These are phyloP conservation scores for Suillus americanus DNA, from an alignment of 768 basidiomycete genomes.

Conservation along the genomic window DNA sequence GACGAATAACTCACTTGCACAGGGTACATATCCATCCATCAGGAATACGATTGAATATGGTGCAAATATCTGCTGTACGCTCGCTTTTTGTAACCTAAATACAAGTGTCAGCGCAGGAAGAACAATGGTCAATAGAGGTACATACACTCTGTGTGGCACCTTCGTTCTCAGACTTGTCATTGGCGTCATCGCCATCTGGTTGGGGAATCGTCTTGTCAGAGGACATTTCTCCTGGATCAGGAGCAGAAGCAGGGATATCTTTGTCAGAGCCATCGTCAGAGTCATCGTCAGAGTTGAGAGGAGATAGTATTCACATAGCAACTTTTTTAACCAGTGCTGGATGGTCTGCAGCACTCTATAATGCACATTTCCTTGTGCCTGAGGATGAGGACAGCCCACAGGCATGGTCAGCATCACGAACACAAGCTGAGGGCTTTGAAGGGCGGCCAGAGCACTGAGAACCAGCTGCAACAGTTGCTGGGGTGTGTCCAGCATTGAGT, in stretches of 20 bases:
- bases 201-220: not conserved
- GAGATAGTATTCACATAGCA: not conserved
- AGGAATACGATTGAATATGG: too few relatives aligned
- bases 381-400: too few relatives aligned
- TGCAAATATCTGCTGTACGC: too few relatives aligned
- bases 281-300: not conserved
- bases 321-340: not conserved
- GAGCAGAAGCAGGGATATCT: not conserved
- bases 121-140: not conserved
- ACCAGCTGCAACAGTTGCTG: not conserved
- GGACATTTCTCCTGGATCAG: not conserved
- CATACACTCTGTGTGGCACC: not conserved
- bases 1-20: too few relatives aligned
- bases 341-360: not conserved
- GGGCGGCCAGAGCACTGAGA: not conserved
- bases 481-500: not conserved
- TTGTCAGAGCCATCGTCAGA: too few relatives aligned
- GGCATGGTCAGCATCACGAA: not conserved
- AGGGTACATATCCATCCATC: too few relatives aligned
- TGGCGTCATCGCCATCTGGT: not conserved
- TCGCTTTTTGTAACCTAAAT: too few relatives aligned
- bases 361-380: not conserved
- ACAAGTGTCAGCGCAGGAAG: too few relatives aligned
- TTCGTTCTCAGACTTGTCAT: not conserved
- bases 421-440: not conserved